phyloP scores from a whole-genome alignment of 169 alveolate genomes.

The Condylostoma magnum region DNA sequence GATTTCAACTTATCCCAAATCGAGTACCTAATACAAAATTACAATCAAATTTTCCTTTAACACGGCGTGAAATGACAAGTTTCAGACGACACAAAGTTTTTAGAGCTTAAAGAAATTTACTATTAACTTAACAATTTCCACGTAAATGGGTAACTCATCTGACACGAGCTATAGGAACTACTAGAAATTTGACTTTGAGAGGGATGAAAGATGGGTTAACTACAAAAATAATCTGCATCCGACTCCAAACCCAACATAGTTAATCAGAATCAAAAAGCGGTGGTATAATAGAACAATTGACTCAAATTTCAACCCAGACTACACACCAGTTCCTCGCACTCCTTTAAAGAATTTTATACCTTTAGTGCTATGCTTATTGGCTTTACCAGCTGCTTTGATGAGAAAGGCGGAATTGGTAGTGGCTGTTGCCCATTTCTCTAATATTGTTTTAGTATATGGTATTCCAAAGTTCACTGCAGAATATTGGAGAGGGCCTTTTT shows the following conservation, averaged over 20 bases:
- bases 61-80: no score
- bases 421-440: conserved; percentile 6
- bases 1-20: no score
- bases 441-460: neutral
- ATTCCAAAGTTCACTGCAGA: conserved; percentile 1
- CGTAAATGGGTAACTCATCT: no score
- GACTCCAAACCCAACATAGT: neutral
- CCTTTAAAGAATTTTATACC: neutral
- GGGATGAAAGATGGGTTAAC: neutral
- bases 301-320: conserved; percentile 4
- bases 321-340: neutral
- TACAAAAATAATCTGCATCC: neutral
- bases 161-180: no score
- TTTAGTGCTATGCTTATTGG: neutral
- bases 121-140: no score
- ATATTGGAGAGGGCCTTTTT: conserved; percentile 6
- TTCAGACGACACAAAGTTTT: no score
- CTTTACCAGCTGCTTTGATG: conserved; percentile 8
- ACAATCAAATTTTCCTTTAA: no score
- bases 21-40: no score
- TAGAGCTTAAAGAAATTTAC: no score
- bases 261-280: neutral
- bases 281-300: conserved; percentile 12
- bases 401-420: neutral
- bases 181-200: conserved; percentile 11